Evolutionary conservation across 2,329 filamentous ascomycete species (phyloP).

Genomic region (Colletotrichum agaves): DNA sequence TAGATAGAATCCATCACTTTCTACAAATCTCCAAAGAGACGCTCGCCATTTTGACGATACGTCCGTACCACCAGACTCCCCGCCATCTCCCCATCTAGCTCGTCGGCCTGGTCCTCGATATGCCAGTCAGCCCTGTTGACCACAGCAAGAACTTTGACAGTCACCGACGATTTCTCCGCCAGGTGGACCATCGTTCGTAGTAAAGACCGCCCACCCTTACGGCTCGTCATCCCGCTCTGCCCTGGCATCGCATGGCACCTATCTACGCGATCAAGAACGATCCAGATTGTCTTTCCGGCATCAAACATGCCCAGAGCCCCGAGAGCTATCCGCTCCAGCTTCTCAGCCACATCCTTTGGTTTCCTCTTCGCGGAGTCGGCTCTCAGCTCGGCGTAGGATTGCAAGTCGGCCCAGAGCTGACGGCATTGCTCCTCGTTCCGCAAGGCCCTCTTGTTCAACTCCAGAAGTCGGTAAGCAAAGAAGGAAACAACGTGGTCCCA

Average conservation of each 20-base stretch:
- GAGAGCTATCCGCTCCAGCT: neutral
- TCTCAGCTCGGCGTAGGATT: neutral
- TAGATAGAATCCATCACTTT: neutral
- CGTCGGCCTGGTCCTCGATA: neutral
- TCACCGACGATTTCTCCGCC: neutral
- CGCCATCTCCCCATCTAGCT: neutral
- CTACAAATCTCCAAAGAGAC: neutral
- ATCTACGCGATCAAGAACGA: slow-evolving; percentile 1
- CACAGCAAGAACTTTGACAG: slow-evolving; percentile 5
- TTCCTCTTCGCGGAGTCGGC: neutral
- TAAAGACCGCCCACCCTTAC: neutral
- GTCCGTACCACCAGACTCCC: neutral
- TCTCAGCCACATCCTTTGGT: neutral
- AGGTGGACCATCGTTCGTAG: neutral
- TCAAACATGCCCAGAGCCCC: neutral
- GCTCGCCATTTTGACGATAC: neutral
- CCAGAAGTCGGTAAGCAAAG: neutral
- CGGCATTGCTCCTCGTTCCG: neutral
- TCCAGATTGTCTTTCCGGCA: neutral
- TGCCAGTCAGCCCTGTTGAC: neutral
- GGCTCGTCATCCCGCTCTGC: neutral
- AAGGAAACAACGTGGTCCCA: neutral
- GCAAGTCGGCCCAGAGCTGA: neutral
- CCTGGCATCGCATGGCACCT: neutral
- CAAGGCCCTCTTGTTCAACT: neutral